Base-by-base conservation (phyloP, 768 basidiomycete species). In the Pisolithus tinctorius region DNA sequence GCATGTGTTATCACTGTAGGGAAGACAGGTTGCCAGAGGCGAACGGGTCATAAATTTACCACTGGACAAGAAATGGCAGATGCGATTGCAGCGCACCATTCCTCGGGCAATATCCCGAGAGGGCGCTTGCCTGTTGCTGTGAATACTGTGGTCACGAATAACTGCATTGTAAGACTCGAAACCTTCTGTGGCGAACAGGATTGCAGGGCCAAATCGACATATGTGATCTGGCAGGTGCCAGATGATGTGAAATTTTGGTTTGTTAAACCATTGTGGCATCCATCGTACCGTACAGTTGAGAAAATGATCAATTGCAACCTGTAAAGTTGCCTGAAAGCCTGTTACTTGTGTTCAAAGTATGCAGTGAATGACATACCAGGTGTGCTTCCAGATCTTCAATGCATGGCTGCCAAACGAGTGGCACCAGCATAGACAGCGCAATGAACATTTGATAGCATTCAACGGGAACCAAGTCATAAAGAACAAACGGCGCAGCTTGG, bases 181-280 rank as follows among this genome's bases (percentile, higher is more conserved):
- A 0, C 48, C 52, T 47, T 77, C 74, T 0, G 71, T 76, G 0
- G 74, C 69, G 63, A n/a, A n/a, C n/a, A n/a, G n/a, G n/a, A n/a
- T n/a, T n/a, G n/a, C n/a, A n/a, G n/a, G n/a, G n/a, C n/a, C 74
- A 62, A n/a, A n/a, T n/a, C n/a, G n/a, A n/a, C n/a, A n/a, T 39
- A 76, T 70, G 49, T 75, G 69, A 0, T 53, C 48, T 0, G 64
- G 62, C 0, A 76, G 54, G 53, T 77, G 74, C 1, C 68, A 31
- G 6, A 75, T 36, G 27, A 75, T 60, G 42, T 77, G 74, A 53
- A 75, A 74, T 51, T 76, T 77, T 2, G 71, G 66, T 53, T 76
- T 75, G 50, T 71, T 72, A 54, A 74, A 73, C 69, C 67, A 74
- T 11, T 43, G 57, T 23, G 50, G 50, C 4, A 61, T 67, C 62